phyloP scores from a whole-genome alignment of 2,329 filamentous ascomycete genomes.

The Penicillium sp. region DNA sequence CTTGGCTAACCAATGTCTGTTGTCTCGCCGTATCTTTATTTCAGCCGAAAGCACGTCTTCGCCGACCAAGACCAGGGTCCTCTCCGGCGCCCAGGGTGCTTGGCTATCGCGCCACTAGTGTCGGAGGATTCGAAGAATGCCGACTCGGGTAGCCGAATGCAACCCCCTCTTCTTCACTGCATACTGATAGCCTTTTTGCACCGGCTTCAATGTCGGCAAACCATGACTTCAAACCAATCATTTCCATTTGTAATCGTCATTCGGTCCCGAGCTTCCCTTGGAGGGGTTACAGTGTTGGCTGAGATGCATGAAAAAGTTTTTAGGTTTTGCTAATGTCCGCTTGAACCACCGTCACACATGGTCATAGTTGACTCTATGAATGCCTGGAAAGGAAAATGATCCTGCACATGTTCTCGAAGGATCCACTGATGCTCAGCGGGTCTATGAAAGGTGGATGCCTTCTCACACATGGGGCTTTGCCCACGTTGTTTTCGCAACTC shows the following conservation, averaged over 20 bases:
- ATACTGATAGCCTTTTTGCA: background rate
- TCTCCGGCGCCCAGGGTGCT: background rate
- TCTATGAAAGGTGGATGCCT: background rate
- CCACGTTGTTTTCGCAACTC: background rate
- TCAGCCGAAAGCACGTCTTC: background rate
- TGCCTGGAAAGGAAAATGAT: background rate
- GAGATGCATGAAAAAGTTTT: background rate
- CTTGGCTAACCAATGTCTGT: background rate
- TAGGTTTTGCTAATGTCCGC: background rate
- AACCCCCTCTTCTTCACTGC: constrained; percentile 7
- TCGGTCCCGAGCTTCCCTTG: background rate
- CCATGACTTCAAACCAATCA: background rate
- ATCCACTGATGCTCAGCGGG: background rate
- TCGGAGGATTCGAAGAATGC: constrained; percentile 3
- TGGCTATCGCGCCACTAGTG: background rate
- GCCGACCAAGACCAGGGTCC: background rate
- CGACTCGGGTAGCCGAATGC: constrained; percentile 18
- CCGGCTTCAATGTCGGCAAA: constrained; percentile 1
- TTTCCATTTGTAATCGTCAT: constrained; percentile 1
- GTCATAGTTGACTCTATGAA: background rate
- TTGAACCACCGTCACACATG: background rate
- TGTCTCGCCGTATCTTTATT: background rate
- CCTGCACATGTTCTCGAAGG: background rate
- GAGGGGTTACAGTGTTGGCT: background rate
- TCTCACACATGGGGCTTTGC: background rate